Percentiles rank a stretch among this genome's conserved stretches.
Conservation (phyloP, 495 filamentous ascomycete genomes). For the Penicillium pulvis region DNA sequence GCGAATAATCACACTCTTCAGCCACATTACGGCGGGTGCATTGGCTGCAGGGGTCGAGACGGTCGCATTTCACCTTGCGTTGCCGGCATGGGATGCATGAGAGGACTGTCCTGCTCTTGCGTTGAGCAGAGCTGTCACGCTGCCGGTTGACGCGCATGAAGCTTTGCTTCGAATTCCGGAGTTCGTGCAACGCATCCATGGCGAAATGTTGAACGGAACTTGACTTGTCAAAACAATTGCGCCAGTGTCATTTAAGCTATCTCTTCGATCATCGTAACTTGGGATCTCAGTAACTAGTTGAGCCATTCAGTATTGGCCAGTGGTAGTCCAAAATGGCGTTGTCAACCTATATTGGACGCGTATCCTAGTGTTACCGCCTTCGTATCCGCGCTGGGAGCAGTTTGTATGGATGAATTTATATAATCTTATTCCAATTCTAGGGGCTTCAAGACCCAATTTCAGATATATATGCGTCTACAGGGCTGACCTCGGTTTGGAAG, state of each 20-base stretch:
- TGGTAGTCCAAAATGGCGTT: too few relatives aligned
- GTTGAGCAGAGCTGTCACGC: neutral
- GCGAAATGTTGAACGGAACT: neutral
- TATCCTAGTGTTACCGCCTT: too few relatives aligned
- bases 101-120: slow-evolving; percentile 3
- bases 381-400: too few relatives aligned
- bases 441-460: too few relatives aligned
- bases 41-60: slow-evolving; percentile 3
- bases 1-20: slow-evolving; percentile 1
- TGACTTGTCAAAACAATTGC: neutral
- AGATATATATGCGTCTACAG: too few relatives aligned
- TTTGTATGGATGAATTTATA: too few relatives aligned
- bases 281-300: too few relatives aligned
- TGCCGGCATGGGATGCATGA: slow-evolving; percentile 6
- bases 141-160: slow-evolving; percentile 10
- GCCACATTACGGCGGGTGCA: neutral
- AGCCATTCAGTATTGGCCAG: too few relatives aligned
- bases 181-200: slow-evolving; percentile 5
- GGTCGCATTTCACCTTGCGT: slow-evolving; percentile 10
- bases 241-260: neutral
- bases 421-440: too few relatives aligned
- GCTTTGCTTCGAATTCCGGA: slow-evolving; percentile 4
- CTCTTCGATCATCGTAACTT: neutral
- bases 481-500: too few relatives aligned
- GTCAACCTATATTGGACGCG: too few relatives aligned